These are phyloP conservation scores for Penicillium sp. DNA, from an alignment of 2,329 filamentous ascomycete species.

Conservation along the genomic window DNA sequence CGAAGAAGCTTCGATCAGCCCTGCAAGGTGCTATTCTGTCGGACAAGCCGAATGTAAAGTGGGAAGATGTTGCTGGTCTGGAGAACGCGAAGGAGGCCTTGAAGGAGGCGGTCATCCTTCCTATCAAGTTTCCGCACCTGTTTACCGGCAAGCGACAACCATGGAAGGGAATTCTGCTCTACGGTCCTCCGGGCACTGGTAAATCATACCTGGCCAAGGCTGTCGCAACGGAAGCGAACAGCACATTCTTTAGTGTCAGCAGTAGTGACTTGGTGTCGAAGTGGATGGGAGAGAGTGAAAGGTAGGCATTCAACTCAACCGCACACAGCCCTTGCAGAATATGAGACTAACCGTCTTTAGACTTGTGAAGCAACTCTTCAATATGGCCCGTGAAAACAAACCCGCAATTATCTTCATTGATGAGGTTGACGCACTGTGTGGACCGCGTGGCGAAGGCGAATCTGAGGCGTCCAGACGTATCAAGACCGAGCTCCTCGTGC, in stretches of 20 bases:
- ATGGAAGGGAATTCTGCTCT: constrained; percentile 96
- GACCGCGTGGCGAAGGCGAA: constrained; percentile 89
- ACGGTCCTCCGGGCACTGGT: constrained; percentile 93
- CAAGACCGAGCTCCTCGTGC: constrained; percentile 96
- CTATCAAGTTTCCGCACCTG: constrained; percentile 96
- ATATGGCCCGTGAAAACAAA: constrained; percentile 96
- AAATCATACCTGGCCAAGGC: constrained; percentile 98
- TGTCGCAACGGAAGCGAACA: constrained; percentile 96
- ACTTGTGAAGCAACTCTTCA: constrained; percentile 93
- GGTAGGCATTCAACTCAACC: constrained; percentile 53
- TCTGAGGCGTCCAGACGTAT: constrained; percentile 96
- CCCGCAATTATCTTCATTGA: constrained; percentile 99
- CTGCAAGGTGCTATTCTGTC: constrained; percentile 88
- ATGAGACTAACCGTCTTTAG: constrained; percentile 46
- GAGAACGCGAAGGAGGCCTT: constrained; percentile 94
- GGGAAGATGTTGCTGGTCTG: constrained; percentile 96
- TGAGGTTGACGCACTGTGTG: constrained; percentile 94
- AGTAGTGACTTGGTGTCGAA: constrained; percentile 97
- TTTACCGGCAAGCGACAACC: constrained; percentile 96
- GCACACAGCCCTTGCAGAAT: background rate
- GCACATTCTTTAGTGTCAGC: constrained; percentile 98
- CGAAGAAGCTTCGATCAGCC: constrained; percentile 90
- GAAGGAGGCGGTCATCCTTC: constrained; percentile 95
- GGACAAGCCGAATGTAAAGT: constrained; percentile 93
- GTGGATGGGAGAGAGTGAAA: constrained; percentile 99